Base-by-base conservation (phyloP, 2,329 filamentous ascomycete species). In the Phaeoacremonium minimum region DNA sequence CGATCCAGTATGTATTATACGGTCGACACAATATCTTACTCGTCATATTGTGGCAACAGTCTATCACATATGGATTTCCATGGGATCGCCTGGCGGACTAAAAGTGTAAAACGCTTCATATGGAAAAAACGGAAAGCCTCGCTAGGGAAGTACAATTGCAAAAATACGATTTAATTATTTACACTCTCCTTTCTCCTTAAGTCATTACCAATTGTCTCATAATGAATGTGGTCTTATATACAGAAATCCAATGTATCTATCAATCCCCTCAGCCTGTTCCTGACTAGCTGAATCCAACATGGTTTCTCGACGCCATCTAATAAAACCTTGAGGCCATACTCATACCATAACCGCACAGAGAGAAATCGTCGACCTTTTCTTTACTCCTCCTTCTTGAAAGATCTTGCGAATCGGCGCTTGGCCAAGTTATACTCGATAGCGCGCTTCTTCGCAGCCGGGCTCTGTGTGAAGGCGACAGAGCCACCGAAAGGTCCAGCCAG, bases 401-500 rank as follows among this genome's bases (percentile, higher is more conserved):
- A 33, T 18, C 37, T 37, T 29, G 41, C 41, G 28, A 43, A 43
- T 18, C 41, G 38, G 28, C 59, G 52, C 57, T 60, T 63, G 54
- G 52, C 58, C 45, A 60, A 34, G 39, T 57, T 58, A 59, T 74
- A 80, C 51, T 73, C 75, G 38, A 83, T 61, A 28, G 79, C 76
- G 32, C 79, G 67, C 75, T 81, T 83, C 60, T 72, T 67, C 14
- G 73, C 74, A 13, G 67, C 65, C 12, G 70, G 37, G 37, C 66
- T 69, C 68, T 81, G 76, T 1, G 77, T 83, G 57, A 85, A 84
- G 19, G 78, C 80, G 19, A 70, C 77, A 12, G 75, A 78, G 36
- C 80, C 80, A 50, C 81, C 80, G 45, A 85, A 85, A 15, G 81
- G 80, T 5, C 80, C 80, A 8, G 80, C 77, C 14, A 69, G 59